Conservation (phyloP, 83 land plant species). For the Isoetes engelmannii region DNA sequence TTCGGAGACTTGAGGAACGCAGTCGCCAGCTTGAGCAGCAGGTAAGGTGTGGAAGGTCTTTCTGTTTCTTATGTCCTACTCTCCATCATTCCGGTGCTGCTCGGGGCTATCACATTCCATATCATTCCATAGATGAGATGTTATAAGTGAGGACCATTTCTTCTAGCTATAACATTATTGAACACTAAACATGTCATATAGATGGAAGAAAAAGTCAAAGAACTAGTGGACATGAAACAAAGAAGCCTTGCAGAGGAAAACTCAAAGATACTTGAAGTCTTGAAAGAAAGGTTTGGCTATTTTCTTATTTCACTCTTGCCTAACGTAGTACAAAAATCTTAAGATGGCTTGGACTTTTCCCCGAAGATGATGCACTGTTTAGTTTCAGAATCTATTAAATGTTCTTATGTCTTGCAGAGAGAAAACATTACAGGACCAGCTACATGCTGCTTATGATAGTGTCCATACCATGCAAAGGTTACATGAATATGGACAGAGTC, state of each 20-base stretch:
- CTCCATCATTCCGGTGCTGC: too few species aligned
- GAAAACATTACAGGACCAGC: constrained; percentile 73
- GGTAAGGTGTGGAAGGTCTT: constrained; percentile 29
- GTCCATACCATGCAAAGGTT: constrained; percentile 83
- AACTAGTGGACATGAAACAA: constrained; percentile 89
- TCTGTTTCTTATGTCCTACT: background rate
- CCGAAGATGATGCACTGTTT: background rate
- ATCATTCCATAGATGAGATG: background rate
- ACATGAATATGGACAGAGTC: constrained; percentile 95
- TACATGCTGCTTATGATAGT: constrained; percentile 84
- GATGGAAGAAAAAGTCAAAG: constrained; percentile 98
- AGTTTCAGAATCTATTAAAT: background rate
- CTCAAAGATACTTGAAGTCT: constrained; percentile 81
- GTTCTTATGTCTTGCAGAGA: constrained; percentile 42
- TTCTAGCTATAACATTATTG: too few species aligned
- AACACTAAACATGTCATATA: constrained; percentile 8
- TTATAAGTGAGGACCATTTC: background rate
- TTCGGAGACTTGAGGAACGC: constrained; percentile 94
- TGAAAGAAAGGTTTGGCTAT: constrained; percentile 71
- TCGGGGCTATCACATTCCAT: too few species aligned
- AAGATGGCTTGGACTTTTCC: constrained; percentile 2
- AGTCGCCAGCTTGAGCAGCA: constrained; percentile 92
- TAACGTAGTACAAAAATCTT: background rate
- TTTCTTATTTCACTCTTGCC: background rate
- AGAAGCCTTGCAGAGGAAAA: constrained; percentile 92